These are phyloP conservation scores for Diplotaxis tenuifolia DNA, from an alignment of 345 rosid genomes.

Conservation along the genomic window DNA sequence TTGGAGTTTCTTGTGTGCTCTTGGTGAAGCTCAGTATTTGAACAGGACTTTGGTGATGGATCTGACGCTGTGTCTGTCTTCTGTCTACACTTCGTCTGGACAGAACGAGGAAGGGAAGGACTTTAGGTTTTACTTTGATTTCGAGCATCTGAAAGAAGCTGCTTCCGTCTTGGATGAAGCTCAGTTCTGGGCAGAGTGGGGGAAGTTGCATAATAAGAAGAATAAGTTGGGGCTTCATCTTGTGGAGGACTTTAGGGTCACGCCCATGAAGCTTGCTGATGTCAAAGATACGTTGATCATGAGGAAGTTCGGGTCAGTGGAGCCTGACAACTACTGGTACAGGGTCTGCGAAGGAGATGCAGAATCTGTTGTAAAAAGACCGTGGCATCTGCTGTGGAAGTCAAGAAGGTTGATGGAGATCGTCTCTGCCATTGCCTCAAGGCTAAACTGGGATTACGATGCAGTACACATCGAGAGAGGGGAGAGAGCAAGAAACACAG, in stretches of 20 bases:
- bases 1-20: conserved; percentile 96
- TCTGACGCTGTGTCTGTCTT: conserved; percentile 72
- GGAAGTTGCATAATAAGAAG: conserved; percentile 59
- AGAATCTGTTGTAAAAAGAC: conserved; percentile 67
- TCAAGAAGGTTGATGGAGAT: conserved; percentile 91
- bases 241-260: conserved; percentile 67
- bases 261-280: conserved; percentile 68
- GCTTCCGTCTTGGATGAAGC: conserved; percentile 83
- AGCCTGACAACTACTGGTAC: conserved; percentile 95
- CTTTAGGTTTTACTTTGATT: conserved; percentile 91
- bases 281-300: conserved; percentile 73
- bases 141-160: conserved; percentile 83
- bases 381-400: conserved; percentile 92
- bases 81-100: conserved; percentile 66
- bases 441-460: conserved; percentile 91
- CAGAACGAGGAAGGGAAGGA: conserved; percentile 94
- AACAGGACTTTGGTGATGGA: conserved; percentile 91
- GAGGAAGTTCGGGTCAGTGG: conserved; percentile 89
- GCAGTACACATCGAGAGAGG: conserved; percentile 83
- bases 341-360: conserved; percentile 95
- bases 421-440: conserved; percentile 63
- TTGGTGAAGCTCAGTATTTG: conserved; percentile 92
- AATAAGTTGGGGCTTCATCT: conserved; percentile 53
- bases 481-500: conserved; percentile 70
- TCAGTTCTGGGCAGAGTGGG: conserved; percentile 89